Base-by-base conservation (phyloP, 164 flowering plant genomes). In the Dillenia suffruticosa region DNA sequence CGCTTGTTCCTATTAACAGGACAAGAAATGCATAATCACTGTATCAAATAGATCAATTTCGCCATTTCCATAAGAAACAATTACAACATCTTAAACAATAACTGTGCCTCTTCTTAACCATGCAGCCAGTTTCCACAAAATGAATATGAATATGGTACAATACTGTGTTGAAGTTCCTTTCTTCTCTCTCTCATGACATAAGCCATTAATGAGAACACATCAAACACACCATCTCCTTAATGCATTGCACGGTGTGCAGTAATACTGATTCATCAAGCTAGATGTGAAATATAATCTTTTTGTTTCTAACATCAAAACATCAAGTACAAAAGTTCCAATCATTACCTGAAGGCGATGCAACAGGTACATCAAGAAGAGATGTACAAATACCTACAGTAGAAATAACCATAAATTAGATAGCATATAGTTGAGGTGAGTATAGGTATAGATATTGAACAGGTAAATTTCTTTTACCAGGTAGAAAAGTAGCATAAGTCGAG, bases 331-430 rank as follows among this genome's bases (percentile, higher is more conserved):
- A 43, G 32, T 44, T 8, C 12, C 11, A 10, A 32, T 9, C 17
- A 66, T 53, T 82, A 95, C 97, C 97, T 95, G 97, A 68, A 95
- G 96, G 57, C 87, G 94, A 78, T 95, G 99, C 81, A 95, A 67
- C 68, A 95, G 76, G 79, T 88, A 90, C 97, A 95, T 89, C 85
- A 95, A 72, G 79, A 95, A 95, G 56, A 92, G 83, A 74, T 92
- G 97, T 46, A 92, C 99, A 77, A 95, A 95, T n/a, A 95, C 99
- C 99, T 95, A 93, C 68, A 65, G 7, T 63, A 45, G 6, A 54
- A 62, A 32, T 46, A 26, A 64, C 16, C 44, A 59, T 32, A 11
- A 17, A 52, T 46, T 55, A 68, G 55, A 56, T 24, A 45, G 16
- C 51, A 19, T 4, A 32, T 4, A 32, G 5, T 32, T 32, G 40